phyloP scores from a whole-genome alignment of 148 eudicot species.

The Amaranthus hypochondriacus region DNA sequence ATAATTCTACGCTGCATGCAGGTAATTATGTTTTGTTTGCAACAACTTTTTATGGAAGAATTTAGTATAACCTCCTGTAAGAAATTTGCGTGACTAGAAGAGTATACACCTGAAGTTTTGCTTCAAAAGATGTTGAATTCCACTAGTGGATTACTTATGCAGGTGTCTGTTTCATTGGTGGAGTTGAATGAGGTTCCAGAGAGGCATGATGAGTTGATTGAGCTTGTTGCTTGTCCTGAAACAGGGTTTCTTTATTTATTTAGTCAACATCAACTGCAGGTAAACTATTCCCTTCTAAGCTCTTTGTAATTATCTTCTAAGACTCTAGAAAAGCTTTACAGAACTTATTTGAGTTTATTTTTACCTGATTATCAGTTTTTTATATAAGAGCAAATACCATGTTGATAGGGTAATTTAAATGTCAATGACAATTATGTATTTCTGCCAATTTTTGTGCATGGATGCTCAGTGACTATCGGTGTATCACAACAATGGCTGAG shows the following conservation, averaged over 20 bases:
- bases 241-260: constrained; percentile 63
- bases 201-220: constrained; percentile 63
- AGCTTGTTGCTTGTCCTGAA: constrained; percentile 77
- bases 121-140: not conserved
- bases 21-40: constrained; percentile 33
- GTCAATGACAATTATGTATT: too few relatives aligned
- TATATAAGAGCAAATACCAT: not conserved
- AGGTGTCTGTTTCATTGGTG: constrained; percentile 80
- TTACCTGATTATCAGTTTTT: not conserved
- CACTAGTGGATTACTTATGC: constrained; percentile 14
- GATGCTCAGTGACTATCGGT: too few relatives aligned
- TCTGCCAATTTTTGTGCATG: too few relatives aligned
- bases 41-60: not conserved
- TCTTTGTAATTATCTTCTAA: too few relatives aligned
- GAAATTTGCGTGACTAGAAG: not conserved
- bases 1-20: constrained; percentile 85
- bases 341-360: not conserved
- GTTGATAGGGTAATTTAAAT: not conserved
- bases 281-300: not conserved
- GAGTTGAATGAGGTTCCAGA: constrained; percentile 63
- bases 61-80: not conserved
- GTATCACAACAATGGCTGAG: too few relatives aligned
- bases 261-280: constrained; percentile 93
- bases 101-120: not conserved
- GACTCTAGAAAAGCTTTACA: not conserved